A percentile compares a stretch with the other conserved stretches of the same genome.
Conservation (phyloP, 2,329 filamentous ascomycete genomes). For the Escovopsis sp. region DNA sequence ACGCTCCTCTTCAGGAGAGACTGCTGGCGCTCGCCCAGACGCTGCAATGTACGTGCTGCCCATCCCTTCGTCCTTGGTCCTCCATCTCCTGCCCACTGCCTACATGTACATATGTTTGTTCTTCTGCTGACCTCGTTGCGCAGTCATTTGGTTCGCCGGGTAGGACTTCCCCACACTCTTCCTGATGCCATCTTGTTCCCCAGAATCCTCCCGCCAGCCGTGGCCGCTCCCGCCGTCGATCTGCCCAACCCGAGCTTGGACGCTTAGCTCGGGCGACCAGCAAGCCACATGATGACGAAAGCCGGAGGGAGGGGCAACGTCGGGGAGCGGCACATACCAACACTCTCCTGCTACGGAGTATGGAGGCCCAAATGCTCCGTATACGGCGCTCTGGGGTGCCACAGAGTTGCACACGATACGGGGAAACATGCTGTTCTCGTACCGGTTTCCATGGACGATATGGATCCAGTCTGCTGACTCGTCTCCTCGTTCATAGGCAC, state of each 20-base stretch:
- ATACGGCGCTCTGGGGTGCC: too few relatives aligned
- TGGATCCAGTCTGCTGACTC: slow-evolving; percentile 7
- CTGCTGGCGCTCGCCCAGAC: slow-evolving; percentile 70
- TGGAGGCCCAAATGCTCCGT: too few relatives aligned
- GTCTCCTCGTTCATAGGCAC: slow-evolving; percentile 43
- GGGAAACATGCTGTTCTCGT: too few relatives aligned
- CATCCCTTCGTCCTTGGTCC: background rate
- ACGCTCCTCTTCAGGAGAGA: slow-evolving; percentile 48
- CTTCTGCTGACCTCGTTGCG: slow-evolving; percentile 18
- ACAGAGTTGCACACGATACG: too few relatives aligned
- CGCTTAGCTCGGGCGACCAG: background rate
- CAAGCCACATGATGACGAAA: background rate
- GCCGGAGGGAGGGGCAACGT: background rate
- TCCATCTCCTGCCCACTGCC: too few relatives aligned
- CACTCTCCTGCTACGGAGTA: too few relatives aligned
- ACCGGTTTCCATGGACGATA: too few relatives aligned
- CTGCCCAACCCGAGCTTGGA: too few relatives aligned
- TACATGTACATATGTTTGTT: background rate
- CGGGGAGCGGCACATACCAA: too few relatives aligned
- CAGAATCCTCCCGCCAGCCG: background rate
- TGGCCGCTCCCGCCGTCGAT: background rate
- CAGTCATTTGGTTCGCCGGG: slow-evolving; percentile 70
- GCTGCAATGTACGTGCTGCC: slow-evolving; percentile 61
- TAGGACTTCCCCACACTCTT: slow-evolving; percentile 28
- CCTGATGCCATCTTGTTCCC: background rate